Evolutionary conservation across 169 alveolate species (phyloP), one percentile per base, ranked within the genome.

Genomic region (Blepharisma undulans): DNA sequence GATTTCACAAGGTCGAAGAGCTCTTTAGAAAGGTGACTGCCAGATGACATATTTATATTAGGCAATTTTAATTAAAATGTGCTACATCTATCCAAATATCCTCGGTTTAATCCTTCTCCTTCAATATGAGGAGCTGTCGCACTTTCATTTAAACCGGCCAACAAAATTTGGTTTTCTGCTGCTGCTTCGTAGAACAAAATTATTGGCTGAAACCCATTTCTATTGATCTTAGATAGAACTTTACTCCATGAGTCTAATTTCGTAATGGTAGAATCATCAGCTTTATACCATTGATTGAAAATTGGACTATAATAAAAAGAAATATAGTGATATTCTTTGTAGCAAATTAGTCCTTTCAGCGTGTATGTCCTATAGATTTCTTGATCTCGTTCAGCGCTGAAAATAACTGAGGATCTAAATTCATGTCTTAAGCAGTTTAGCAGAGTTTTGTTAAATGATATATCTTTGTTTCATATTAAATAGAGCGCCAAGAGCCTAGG

Each of bases 1-100:
- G 98, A 94, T 84, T 97, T 98, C 82, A 98, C 97, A 71, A 98
- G 96, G 84, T 98, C 99, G 94, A 97, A 94, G 92, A 98, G 92
- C 93, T 98, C 98, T 92, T 95, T 97, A 59, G 97, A 92, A 74
- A 96, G 92, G 89, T 96, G 97, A 34, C 95, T 66, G 19, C 96
- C 92, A 12, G 95, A 90, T 78, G 97, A 92, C 97, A 95, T 95
- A 36, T 77, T 88, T 34, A 76, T 48, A 80, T 76, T 79, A 33
- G 34, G 60, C 34, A 33, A 29, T 30, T 30, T 79, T 25, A 33
- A 79, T 27, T 79, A 79, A 48, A 48, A 48, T 48, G 66, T 48
- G 66, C 66, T 48, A 5, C 66, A 48, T 12, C 12, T 1, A 48
- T 48, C 66, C 21, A 48, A 48, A 18, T 1, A 48, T 48, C 66